phyloP scores from a whole-genome alignment of 116 monocot species.

The Iris pallida region DNA sequence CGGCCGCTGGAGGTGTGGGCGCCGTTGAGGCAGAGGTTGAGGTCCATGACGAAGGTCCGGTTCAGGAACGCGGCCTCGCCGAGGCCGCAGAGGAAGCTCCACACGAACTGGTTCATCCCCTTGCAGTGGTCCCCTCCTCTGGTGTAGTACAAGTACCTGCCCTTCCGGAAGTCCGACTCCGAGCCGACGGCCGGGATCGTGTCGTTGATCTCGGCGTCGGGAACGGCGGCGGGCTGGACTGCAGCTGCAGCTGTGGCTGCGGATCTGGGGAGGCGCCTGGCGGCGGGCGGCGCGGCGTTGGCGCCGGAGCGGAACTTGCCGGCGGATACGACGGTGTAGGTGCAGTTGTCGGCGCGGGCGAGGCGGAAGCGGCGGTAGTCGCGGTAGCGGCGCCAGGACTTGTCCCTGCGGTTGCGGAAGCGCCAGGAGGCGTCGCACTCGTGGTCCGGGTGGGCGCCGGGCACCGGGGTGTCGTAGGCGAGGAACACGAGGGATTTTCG shows the following conservation, averaged over 20 bases:
- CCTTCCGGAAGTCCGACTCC: conserved; percentile 43
- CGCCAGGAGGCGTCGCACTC: conserved; percentile 53
- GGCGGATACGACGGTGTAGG: conserved; percentile 22
- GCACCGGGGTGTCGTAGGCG: conserved; percentile 42
- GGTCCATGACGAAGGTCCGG: conserved; percentile 90
- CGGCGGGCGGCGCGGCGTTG: conserved; percentile 5
- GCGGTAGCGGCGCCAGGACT: conserved; percentile 48
- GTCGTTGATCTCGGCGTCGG: conserved; percentile 80
- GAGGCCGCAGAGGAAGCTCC: conserved; percentile 93
- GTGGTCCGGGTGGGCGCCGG: conserved; percentile 18
- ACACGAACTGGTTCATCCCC: conserved; percentile 41
- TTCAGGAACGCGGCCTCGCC: conserved; percentile 84
- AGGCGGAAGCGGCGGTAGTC: conserved; percentile 51
- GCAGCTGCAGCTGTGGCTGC: not conserved
- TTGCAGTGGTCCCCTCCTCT: conserved; percentile 93
- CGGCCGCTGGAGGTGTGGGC: conserved; percentile 46
- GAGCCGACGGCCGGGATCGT: conserved; percentile 53
- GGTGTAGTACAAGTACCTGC: conserved; percentile 74
- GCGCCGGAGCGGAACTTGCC: conserved; percentile 48
- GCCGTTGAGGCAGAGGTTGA: conserved; percentile 61
- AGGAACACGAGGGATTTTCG: conserved; percentile 36
- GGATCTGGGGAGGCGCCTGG: not conserved
- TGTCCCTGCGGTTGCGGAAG: conserved; percentile 47
- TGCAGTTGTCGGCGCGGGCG: conserved; percentile 23
- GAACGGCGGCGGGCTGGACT: not conserved